Conservation (phyloP, 305 asterid species). For the Striga hermonthica region DNA sequence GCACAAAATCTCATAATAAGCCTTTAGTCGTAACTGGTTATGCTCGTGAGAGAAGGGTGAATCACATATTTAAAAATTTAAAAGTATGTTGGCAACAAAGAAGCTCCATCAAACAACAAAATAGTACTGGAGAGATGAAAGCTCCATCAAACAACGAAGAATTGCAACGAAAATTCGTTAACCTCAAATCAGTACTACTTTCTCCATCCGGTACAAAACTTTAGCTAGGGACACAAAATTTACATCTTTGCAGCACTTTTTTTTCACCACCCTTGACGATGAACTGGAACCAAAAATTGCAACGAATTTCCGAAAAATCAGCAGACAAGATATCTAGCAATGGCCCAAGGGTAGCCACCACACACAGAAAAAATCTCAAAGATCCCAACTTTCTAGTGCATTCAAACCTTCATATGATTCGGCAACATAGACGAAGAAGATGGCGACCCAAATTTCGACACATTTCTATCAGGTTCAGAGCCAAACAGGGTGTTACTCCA, state of each 20-base stretch:
- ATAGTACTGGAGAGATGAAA: too few relatives aligned
- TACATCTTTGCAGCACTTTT: conserved; percentile 27
- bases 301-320: conserved; percentile 24
- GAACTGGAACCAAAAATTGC: conserved; percentile 29
- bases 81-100: not conserved
- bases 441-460: conserved; percentile 38
- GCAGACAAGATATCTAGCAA: conserved; percentile 14
- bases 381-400: not conserved
- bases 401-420: conserved; percentile 47
- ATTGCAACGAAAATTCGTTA: conserved; percentile 7
- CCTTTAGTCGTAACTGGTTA: too few relatives aligned
- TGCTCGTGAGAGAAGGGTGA: too few relatives aligned
- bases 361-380: conserved; percentile 39
- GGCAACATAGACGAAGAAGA: conserved; percentile 48
- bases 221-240: conserved; percentile 12
- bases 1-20: too few relatives aligned
- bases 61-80: too few relatives aligned
- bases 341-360: conserved; percentile 33
- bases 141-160: not conserved
- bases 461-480: conserved; percentile 49
- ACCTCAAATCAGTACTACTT: not conserved
- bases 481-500: conserved; percentile 77
- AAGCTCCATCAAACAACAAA: too few relatives aligned
- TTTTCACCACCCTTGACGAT: conserved; percentile 27
- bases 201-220: conserved; percentile 18